These are phyloP conservation scores for Fusarium fujikuroi DNA, from an alignment of 2,329 filamentous ascomycete genomes.

Conservation along the genomic window DNA sequence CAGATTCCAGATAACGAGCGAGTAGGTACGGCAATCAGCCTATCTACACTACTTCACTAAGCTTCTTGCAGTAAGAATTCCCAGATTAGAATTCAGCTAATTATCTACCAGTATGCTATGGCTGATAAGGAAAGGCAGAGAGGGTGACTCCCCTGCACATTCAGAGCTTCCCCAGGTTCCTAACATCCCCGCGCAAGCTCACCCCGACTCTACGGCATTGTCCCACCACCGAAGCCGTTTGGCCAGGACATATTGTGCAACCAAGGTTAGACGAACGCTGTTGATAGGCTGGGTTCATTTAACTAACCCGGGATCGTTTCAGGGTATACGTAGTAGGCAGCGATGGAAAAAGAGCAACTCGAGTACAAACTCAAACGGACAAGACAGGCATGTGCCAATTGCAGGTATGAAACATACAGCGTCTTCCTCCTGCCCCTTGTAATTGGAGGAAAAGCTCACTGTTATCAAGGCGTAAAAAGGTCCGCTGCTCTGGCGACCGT, in stretches of 20 bases:
- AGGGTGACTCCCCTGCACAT: background rate
- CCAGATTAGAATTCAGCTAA: background rate
- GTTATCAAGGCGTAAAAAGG: background rate
- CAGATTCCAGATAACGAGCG: too few species aligned
- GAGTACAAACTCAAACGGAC: background rate
- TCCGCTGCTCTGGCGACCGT: background rate
- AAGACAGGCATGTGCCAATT: background rate
- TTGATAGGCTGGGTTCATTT: background rate
- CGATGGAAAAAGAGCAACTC: background rate
- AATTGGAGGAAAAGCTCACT: background rate
- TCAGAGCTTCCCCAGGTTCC: background rate
- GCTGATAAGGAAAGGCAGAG: background rate
- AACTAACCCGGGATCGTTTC: background rate
- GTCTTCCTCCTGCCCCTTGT: too few species aligned
- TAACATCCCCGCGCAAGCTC: background rate
- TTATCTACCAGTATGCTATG: background rate
- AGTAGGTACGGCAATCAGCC: too few species aligned
- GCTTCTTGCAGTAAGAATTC: background rate
- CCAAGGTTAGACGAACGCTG: background rate
- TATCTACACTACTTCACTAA: background rate
- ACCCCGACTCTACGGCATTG: background rate
- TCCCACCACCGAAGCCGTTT: background rate
- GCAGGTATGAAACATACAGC: background rate
- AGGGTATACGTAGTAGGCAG: background rate
- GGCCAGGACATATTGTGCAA: background rate